phyloP scores from a whole-genome alignment of 768 basidiomycete species.

The Phylloporus arenicola region DNA sequence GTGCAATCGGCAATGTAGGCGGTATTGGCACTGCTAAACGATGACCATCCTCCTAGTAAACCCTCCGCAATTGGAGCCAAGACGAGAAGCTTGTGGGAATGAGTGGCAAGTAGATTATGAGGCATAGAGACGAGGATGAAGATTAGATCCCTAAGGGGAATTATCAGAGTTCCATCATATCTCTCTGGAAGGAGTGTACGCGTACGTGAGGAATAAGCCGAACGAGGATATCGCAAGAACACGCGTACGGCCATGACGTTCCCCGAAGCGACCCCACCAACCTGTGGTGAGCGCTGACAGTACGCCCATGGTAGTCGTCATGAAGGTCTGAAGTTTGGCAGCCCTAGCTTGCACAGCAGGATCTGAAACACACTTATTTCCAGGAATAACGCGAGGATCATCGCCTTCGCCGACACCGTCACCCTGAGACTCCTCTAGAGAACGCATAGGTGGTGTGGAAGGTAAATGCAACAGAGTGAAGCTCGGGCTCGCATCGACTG shows the following conservation, averaged over 20 bases:
- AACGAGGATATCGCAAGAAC: slow-evolving; percentile 62
- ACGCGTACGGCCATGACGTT: slow-evolving; percentile 68
- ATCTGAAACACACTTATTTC: slow-evolving; percentile 38
- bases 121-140: slow-evolving; percentile 76
- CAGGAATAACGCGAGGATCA: slow-evolving; percentile 35
- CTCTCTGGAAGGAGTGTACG: slow-evolving; percentile 25
- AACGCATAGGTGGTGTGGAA: background rate
- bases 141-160: slow-evolving; percentile 55
- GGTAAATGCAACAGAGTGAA: slow-evolving; percentile 11
- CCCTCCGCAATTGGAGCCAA: slow-evolving; percentile 79
- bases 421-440: slow-evolving; percentile 17
- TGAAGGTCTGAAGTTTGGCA: slow-evolving; percentile 68
- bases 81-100: slow-evolving; percentile 71
- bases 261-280: slow-evolving; percentile 81
- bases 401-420: slow-evolving; percentile 32
- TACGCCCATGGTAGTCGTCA: slow-evolving; percentile 72
- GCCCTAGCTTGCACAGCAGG: slow-evolving; percentile 63
- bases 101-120: slow-evolving; percentile 50
- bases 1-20: slow-evolving; percentile 76
- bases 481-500: slow-evolving; percentile 4
- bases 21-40: slow-evolving; percentile 54
- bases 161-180: slow-evolving; percentile 2
- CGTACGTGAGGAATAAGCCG: slow-evolving; percentile 72
- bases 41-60: slow-evolving; percentile 73
- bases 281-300: slow-evolving; percentile 80